Conservation (phyloP, 768 basidiomycete genomes). For the Fomitopsis pulvina region DNA sequence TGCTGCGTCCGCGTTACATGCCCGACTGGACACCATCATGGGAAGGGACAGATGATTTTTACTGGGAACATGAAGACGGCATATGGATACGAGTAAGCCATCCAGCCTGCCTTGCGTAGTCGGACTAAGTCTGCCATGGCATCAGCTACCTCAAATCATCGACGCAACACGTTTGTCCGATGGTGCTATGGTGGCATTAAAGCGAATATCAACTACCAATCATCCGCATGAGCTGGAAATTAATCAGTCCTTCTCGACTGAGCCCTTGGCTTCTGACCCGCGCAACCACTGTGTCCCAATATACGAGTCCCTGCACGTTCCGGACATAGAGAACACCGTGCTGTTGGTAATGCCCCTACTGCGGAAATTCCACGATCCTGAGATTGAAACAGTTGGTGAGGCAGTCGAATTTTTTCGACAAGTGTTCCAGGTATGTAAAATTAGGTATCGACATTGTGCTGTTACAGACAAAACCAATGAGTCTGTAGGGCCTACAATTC, state of each 20-base stretch:
- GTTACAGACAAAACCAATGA: neutral
- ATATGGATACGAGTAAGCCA: neutral
- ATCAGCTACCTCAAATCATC: constrained; percentile 3
- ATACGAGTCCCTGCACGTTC: constrained; percentile 15
- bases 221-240: constrained; percentile 23
- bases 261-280: constrained; percentile 14
- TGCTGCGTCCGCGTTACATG: constrained; percentile 14
- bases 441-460: neutral
- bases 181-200: constrained; percentile 13
- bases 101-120: no score
- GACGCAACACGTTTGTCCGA: constrained; percentile 17
- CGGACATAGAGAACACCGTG: neutral
- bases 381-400: constrained; percentile 30
- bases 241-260: constrained; percentile 16
- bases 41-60: constrained; percentile 1
- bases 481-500: constrained; percentile 26
- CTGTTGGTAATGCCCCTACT: constrained; percentile 30
- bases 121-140: no score
- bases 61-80: constrained; percentile 5
- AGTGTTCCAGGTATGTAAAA: constrained; percentile 24
- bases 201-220: constrained; percentile 4
- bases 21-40: constrained; percentile 24
- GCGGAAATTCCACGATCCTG: constrained; percentile 20
- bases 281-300: constrained; percentile 21
- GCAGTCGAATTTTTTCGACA: constrained; percentile 27